Conservation (phyloP, 2,329 filamentous ascomycete species). For the Lachnum nothofagi region DNA sequence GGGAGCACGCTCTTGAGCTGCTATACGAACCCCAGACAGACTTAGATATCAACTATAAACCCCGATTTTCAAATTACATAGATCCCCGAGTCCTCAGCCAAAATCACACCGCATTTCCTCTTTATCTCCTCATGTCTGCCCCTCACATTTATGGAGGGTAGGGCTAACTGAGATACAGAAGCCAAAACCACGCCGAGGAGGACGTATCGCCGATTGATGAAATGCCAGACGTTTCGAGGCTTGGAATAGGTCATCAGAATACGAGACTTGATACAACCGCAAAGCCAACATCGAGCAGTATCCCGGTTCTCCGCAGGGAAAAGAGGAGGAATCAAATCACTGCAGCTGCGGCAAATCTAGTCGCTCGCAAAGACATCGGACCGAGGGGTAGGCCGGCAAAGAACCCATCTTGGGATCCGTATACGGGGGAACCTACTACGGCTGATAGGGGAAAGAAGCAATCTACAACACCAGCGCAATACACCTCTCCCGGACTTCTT, state of each 20-base stretch:
- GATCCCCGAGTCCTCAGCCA: constrained; percentile 16
- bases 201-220: constrained; percentile 41
- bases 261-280: constrained; percentile 10
- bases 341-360: constrained; percentile 23
- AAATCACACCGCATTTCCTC: constrained; percentile 14
- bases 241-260: constrained; percentile 12
- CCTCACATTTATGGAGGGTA: constrained; percentile 3
- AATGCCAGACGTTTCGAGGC: constrained; percentile 25
- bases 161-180: constrained; percentile 18
- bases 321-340: constrained; percentile 29
- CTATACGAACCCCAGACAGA: constrained; percentile 7
- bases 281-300: constrained; percentile 25
- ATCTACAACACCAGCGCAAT: constrained; percentile 52
- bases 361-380: constrained; percentile 23
- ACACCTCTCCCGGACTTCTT: constrained; percentile 30
- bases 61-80: constrained; percentile 3
- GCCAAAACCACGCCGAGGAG: constrained; percentile 18
- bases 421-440: constrained; percentile 61
- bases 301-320: constrained; percentile 31
- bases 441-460: constrained; percentile 50
- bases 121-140: constrained; percentile 22
- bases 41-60: not conserved
- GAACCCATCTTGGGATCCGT: constrained; percentile 58
- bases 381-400: constrained; percentile 24
- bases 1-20: constrained; percentile 15